Conservation (phyloP, 1,139 yeast genomes). For the Taphrina flavorubra region DNA sequence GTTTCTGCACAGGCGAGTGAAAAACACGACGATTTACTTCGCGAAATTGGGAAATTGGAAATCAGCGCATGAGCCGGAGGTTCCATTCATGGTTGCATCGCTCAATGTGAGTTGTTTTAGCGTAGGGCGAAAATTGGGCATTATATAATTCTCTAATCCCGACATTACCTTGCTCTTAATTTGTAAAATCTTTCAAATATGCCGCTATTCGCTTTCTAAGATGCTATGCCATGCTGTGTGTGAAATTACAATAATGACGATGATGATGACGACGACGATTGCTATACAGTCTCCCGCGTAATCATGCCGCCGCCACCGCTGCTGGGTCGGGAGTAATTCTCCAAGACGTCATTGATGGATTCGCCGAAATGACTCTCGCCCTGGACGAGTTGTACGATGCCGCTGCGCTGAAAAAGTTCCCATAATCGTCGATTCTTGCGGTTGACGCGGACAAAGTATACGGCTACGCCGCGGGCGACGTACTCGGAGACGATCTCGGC, state of each 20-base stretch:
- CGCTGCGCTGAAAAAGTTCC: slow-evolving; percentile 21
- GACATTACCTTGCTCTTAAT: not conserved
- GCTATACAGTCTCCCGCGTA: slow-evolving; percentile 13
- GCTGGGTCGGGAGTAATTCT: slow-evolving; percentile 13
- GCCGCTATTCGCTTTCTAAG: too few species aligned
- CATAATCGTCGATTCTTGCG: slow-evolving; percentile 18
- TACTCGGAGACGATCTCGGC: slow-evolving; percentile 36
- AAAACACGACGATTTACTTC: slow-evolving; percentile 26
- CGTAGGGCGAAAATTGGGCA: too few species aligned
- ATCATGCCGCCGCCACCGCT: not conserved
- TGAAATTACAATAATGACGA: not conserved
- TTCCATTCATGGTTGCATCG: too few species aligned
- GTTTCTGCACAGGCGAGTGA: not conserved
- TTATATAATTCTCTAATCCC: too few species aligned
- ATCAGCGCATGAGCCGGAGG: not conserved
- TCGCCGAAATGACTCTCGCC: slow-evolving; percentile 29
- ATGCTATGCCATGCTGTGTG: too few species aligned
- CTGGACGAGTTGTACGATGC: slow-evolving; percentile 30
- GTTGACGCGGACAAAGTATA: slow-evolving; percentile 32
- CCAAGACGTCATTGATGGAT: slow-evolving; percentile 29
- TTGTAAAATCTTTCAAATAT: too few species aligned
- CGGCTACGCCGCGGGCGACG: slow-evolving; percentile 30
- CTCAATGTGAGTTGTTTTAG: too few species aligned
- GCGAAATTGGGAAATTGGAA: slow-evolving; percentile 21
- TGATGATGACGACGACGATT: too few species aligned